Conservation (phyloP, 2,329 filamentous ascomycete genomes). For the Tricladium varicosporioides region DNA sequence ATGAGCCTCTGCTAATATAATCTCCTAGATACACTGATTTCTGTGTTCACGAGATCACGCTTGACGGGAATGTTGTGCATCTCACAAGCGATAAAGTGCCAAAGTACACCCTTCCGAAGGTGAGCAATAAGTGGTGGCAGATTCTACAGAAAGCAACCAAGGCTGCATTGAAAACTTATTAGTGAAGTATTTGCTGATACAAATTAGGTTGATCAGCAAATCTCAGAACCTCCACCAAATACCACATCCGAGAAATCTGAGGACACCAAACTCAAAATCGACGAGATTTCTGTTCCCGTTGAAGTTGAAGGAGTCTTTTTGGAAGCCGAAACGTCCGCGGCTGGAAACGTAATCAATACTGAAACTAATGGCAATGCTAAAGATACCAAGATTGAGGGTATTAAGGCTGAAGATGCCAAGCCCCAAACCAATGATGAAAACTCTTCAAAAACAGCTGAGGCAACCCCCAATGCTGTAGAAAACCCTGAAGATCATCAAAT, state of each 20-base stretch:
- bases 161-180: too few relatives aligned
- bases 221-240: neutral
- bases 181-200: too few relatives aligned
- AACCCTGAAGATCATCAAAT: conserved; percentile 43
- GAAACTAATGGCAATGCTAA: neutral
- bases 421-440: neutral
- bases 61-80: conserved; percentile 61
- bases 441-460: neutral
- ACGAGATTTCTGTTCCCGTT: neutral
- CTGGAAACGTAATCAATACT: neutral
- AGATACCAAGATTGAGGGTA: neutral
- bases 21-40: conserved; percentile 66
- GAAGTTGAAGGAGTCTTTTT: neutral
- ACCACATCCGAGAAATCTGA: neutral
- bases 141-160: too few relatives aligned
- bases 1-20: conserved; percentile 6
- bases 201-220: too few relatives aligned
- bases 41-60: conserved; percentile 68
- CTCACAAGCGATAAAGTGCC: conserved; percentile 42
- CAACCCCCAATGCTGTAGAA: neutral
- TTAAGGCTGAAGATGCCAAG: neutral
- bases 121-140: conserved; percentile 1
- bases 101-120: conserved; percentile 12
- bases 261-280: neutral
- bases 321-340: neutral